Base-by-base conservation (phyloP, 225 moss, liverwort and hornwort genomes). In the Physcomitrellopsis africana region DNA sequence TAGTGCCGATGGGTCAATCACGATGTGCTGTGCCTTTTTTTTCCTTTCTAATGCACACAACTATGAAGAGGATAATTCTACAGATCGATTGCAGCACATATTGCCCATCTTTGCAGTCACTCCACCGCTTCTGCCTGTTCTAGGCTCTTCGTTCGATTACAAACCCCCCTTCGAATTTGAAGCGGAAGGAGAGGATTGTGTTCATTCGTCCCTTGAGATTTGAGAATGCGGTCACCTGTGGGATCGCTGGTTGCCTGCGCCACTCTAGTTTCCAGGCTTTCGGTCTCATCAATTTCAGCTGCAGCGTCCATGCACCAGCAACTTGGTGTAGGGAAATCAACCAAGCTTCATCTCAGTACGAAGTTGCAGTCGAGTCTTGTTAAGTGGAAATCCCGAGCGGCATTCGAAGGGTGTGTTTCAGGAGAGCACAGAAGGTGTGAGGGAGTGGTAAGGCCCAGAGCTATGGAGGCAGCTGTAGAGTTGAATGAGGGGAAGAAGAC, bases 201-300 rank as follows among this genome's bases (percentile, higher is more conserved):
- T 17, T 16, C 23, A 5, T 45, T 22, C 1, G 16, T 51, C 9
- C 20, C 1, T 11, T 10, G 16, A 19, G 44, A 12, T 14, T 48
- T 46, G 61, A 78, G 64, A 54, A 85, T 85, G 85, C 79, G 76
- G 72, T 79, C 76, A 10, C 74, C 72, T 47, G 81, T 54, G 76
- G 68, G 68, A 3, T 41, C 42, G 16, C 52, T 78, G 51, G 17
- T 67, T 63, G 71, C 23, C 10, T 57, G 55, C 49, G 24, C 61
- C 44, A 20, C 44, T 68, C 19, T 60, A 54, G 75, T 53, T 51
- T 37, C 32, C 7, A 15, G 51, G 59, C 51, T 43, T 55, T n/a
- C 26, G 2, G 24, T 26, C 44, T 59, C 68, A 32, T 60, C 22
- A 11, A n/a, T 23, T 9, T 60, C 63, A 42, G 20, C 20, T 26